These are phyloP conservation scores for Metschnikowia vanudenii DNA, from an alignment of 805 yeast genomes.

Conservation along the genomic window DNA sequence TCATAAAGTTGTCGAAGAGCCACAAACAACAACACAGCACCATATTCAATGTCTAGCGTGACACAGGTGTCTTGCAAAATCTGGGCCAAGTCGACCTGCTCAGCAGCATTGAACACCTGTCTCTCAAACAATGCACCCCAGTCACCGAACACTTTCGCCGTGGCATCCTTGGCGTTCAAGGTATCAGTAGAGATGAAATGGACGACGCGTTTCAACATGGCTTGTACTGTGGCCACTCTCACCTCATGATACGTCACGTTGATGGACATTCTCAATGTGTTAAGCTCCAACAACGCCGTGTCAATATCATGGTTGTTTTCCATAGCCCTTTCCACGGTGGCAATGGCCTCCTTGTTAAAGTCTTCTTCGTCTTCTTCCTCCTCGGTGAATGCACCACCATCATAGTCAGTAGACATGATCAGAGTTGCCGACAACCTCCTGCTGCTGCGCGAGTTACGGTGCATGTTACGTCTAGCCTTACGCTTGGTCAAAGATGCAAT, in stretches of 20 bases:
- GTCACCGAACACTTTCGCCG: slow-evolving; percentile 66
- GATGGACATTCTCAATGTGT: slow-evolving; percentile 96
- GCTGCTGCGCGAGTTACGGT: slow-evolving; percentile 23
- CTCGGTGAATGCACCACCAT: slow-evolving; percentile 32
- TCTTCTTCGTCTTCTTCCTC: slow-evolving; percentile 59
- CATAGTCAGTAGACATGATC: slow-evolving; percentile 47
- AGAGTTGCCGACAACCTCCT: slow-evolving; percentile 40
- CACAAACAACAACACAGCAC: slow-evolving; percentile 50
- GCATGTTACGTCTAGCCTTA: slow-evolving; percentile 38
- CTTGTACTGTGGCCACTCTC: slow-evolving; percentile 72
- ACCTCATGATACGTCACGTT: slow-evolving; percentile 94
- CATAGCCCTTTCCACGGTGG: slow-evolving; percentile 88
- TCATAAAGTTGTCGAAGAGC: slow-evolving; percentile 68
- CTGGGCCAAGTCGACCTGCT: slow-evolving; percentile 68
- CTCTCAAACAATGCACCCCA: slow-evolving; percentile 84
- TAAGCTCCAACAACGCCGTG: slow-evolving; percentile 87
- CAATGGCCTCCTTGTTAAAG: slow-evolving; percentile 86
- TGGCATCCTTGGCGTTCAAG: slow-evolving; percentile 71
- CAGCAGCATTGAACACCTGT: slow-evolving; percentile 79
- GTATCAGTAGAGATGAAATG: slow-evolving; percentile 79
- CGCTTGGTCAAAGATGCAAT: slow-evolving; percentile 50
- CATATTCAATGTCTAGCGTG: slow-evolving; percentile 38
- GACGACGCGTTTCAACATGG: slow-evolving; percentile 65
- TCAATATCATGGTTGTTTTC: slow-evolving; percentile 91
- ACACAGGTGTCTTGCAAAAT: slow-evolving; percentile 48